Evolutionary conservation across 2,329 filamentous ascomycete species (phyloP), one percentile per base, ranked within the genome.

Genomic region (Uncinocarpus reesii): DNA sequence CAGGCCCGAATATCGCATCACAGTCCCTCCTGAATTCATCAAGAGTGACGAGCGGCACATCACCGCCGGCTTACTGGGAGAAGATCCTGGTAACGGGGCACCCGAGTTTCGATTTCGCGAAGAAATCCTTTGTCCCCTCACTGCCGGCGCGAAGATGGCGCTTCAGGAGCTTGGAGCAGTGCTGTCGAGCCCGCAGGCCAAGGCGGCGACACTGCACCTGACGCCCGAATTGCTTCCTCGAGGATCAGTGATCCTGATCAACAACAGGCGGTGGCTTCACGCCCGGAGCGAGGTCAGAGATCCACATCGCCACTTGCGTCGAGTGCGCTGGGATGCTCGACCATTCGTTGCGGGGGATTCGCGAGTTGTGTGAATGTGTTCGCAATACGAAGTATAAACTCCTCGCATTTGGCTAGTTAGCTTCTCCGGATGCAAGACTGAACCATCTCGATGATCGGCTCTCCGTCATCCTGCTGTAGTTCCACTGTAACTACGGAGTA

Each of bases 241-340:
- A 13, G 58, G 58, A 1, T 59, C 60, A 15, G 58, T 67, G 20
- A 51, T 67, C n/a, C 48, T 66, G 23, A 52, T 67, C 15, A 64
- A 67, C 52, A 66, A 68, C 47, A 47, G 60, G 3, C 58, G 58
- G 29, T 67, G 63, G 62, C 49, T 68, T 7, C 65, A 68, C 58
- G 61, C 61, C 7, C 56, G 64, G 28, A 64, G 57, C 46, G 52
- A 59, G 24, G 59, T 67, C 20, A 63, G 57, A 18, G 65, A 67
- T 50, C 62, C 60, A 2, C 47, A 58, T n/a, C 58, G 64, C 13
- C 64, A 65, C 53, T 51, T 67, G 28, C 58, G 64, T 7, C 54
- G 65, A 16, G 60, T 67, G 4, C 51, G 65, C 8, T 67, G 64
- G 64, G 60, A 60, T 50, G 58, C 64, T 8, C 54, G 52, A 20